Evolutionary conservation across 139 green algal species (phyloP).

Genomic region (Picochlorum costavermella): DNA sequence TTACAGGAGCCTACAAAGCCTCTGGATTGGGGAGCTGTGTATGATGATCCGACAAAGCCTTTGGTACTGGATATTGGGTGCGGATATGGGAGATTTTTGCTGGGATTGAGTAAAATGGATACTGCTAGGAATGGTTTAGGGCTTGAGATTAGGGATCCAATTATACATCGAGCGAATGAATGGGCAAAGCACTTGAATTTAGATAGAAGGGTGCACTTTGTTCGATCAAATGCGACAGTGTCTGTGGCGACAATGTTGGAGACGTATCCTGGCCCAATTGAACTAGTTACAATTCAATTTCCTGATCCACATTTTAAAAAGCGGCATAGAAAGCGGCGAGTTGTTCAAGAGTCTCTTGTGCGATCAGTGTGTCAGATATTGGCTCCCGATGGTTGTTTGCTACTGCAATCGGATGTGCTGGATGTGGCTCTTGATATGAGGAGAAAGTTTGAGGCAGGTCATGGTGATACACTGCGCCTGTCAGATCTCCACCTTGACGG

Average conservation of each 20-base stretch:
- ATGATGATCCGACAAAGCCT: slow-evolving; percentile 40
- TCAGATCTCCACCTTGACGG: neutral
- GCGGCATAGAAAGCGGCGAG: slow-evolving; percentile 69
- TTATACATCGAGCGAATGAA: slow-evolving; percentile 64
- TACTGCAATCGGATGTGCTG: slow-evolving; percentile 72
- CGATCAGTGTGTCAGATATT: slow-evolving; percentile 21
- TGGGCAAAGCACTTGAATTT: slow-evolving; percentile 52
- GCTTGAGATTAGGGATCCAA: slow-evolving; percentile 64
- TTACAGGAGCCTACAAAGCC: slow-evolving; percentile 25
- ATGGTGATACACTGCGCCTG: slow-evolving; percentile 16
- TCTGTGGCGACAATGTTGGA: slow-evolving; percentile 47
- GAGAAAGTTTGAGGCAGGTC: slow-evolving; percentile 40
- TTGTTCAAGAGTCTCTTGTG: slow-evolving; percentile 67
- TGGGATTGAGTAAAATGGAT: slow-evolving; percentile 35
- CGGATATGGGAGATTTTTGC: slow-evolving; percentile 69
- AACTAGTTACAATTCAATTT: slow-evolving; percentile 61
- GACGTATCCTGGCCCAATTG: slow-evolving; percentile 57
- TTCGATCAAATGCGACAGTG: slow-evolving; percentile 72
- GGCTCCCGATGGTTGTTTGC: slow-evolving; percentile 35
- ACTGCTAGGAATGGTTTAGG: slow-evolving; percentile 63
- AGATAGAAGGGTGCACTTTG: slow-evolving; percentile 44
- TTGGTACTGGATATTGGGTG: slow-evolving; percentile 78
- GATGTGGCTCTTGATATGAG: slow-evolving; percentile 46
- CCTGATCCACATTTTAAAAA: slow-evolving; percentile 89
- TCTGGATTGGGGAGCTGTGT: slow-evolving; percentile 47